Conservation (phyloP, 805 yeast species). For the Saccharomyces paradoxus region DNA sequence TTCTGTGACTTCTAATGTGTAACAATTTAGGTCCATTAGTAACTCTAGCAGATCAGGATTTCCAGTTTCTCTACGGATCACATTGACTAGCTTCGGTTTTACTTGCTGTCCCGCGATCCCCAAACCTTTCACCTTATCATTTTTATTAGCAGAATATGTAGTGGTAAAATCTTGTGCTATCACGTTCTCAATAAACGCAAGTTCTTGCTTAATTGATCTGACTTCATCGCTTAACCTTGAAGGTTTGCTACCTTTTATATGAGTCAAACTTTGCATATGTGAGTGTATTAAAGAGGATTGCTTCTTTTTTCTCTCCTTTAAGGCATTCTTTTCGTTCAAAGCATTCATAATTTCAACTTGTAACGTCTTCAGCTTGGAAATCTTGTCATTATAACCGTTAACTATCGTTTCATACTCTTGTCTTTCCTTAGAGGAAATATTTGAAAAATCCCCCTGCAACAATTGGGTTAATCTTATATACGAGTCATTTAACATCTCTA, state of each 20-base stretch:
- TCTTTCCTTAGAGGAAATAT: neutral
- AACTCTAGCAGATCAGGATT: conserved; percentile 5
- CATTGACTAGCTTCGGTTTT: neutral
- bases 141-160: neutral
- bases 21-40: neutral
- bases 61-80: neutral
- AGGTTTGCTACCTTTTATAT: neutral
- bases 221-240: neutral
- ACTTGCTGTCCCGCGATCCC: neutral
- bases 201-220: neutral
- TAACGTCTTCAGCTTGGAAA: conserved; percentile 1
- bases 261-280: neutral
- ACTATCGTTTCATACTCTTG: neutral
- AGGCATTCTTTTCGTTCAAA: neutral
- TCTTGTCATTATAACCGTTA: neutral
- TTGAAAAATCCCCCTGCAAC: neutral
- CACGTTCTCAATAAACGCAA: neutral
- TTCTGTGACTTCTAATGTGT: conserved; percentile 58
- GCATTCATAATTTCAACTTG: conserved; percentile 3
- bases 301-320: conserved; percentile 3
- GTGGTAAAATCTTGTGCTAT: neutral
- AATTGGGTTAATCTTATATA: neutral
- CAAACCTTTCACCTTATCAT: neutral
- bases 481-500: neutral
- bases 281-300: conserved; percentile 1